Evolutionary conservation across 345 rosid genomes (phyloP).

Genomic region (Moricandia arvensis): DNA sequence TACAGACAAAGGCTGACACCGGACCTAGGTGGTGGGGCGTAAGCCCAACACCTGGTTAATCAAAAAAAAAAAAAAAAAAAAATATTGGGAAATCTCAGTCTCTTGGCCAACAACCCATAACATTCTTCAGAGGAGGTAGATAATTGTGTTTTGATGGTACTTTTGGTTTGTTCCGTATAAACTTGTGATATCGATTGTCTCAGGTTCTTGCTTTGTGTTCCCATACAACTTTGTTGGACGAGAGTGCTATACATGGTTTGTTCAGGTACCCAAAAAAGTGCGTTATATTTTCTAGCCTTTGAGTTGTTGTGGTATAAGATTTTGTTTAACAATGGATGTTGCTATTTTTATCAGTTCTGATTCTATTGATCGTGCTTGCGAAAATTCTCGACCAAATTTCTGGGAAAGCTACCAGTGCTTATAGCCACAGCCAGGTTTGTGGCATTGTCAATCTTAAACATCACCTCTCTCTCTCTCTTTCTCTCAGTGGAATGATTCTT

Average conservation of each 20-base stretch:
- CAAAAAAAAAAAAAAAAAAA: no score
- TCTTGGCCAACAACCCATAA: constrained; percentile 89
- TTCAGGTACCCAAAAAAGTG: no score
- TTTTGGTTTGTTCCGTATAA: background rate
- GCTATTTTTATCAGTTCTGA: constrained; percentile 57
- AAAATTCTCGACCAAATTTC: constrained; percentile 91
- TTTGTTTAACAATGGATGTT: background rate
- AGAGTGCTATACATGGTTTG: no score
- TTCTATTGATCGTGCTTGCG: constrained; percentile 83
- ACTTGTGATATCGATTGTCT: constrained; percentile 16
- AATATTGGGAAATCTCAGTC: constrained; percentile 96
- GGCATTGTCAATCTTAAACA: background rate
- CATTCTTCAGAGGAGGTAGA: constrained; percentile 95
- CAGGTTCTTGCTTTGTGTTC: constrained; percentile 93
- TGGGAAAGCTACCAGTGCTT: constrained; percentile 95
- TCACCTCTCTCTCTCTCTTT: background rate
- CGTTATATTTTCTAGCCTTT: no score
- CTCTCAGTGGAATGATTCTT: background rate
- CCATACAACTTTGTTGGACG: constrained; percentile 84
- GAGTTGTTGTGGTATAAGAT: background rate
- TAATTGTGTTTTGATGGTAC: background rate
- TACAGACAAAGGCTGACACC: no score
- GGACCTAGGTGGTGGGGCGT: no score
- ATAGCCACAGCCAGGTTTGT: constrained; percentile 93
- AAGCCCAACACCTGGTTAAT: no score